Base-by-base conservation (phyloP, 139 green algal species). In the Chlamydomonas sp. region DNA sequence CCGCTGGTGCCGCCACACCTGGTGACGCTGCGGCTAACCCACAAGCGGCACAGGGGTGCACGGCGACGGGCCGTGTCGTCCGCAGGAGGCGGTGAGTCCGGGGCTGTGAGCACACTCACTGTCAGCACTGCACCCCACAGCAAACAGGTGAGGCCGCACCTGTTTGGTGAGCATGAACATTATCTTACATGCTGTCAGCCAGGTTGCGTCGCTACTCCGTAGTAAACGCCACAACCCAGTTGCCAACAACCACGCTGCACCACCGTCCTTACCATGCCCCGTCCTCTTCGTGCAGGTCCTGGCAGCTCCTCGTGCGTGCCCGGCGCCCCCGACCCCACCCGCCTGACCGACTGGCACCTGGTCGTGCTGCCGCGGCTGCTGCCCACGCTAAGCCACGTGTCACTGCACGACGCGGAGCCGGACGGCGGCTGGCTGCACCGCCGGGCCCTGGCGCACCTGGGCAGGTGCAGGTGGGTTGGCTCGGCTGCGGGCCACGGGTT, bases 261-360 rank as follows among this genome's bases (percentile, higher is more conserved):
- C 31, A 49, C 31, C 31, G 31, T 49, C 31, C 31, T 49, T 49
- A 49, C 31, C 31, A 49, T 49, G 31, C 31, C 31, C 31, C 31
- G 31, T 49, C 31, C 31, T 49, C 31, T 49, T 49, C 31, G 31
- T 49, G 31, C 31, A 49, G 31, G 31, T 49, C 31, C 31, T 49
- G 31, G 31, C 31, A 49, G 31, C 31, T 49, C 31, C 31, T 49
- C 31, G 31, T 49, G 31, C 31, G 31, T 49, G 31, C 31, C 31
- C 31, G 31, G 31, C 31, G 31, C 31, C 31, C 10, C 66, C 2
- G 82, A 86, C 69, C 60, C 71, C 20, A 59, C 71, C 15, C 61
- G 71, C 60, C 18, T 86, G 17, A 74, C 71, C 1, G 82, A 86
- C 82, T 86, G 82, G 82, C 82, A 86, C 82, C 82, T 86, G 71